Percentiles rank a stretch among this genome's conserved stretches.
Conservation (phyloP, 352 stramenopile genomes). For the Elongisporangium senticosum region DNA sequence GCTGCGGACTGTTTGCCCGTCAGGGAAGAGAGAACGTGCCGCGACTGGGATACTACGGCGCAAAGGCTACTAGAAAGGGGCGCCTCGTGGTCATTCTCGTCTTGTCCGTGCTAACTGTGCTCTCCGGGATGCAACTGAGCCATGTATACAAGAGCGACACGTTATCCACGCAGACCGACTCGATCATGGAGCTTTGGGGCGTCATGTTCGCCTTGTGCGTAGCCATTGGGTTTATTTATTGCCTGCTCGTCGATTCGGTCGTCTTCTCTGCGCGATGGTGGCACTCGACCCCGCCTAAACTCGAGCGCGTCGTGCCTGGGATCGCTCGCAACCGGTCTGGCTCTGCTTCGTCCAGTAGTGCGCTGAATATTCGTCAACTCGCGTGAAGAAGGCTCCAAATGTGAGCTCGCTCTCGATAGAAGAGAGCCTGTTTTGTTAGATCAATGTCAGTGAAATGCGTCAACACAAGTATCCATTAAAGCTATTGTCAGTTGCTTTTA, state of each 20-base stretch:
- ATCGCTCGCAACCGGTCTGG: neutral
- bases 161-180: conserved; percentile 27
- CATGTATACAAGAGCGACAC: conserved; percentile 23
- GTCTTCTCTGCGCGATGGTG: conserved; percentile 46
- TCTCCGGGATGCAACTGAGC: conserved; percentile 25
- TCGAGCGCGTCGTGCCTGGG: neutral
- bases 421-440: neutral
- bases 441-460: neutral
- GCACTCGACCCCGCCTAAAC: conserved; percentile 4
- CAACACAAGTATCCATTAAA: neutral
- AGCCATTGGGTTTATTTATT: conserved; percentile 38
- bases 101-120: conserved; percentile 25
- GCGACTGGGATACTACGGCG: conserved; percentile 23
- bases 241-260: conserved; percentile 26
- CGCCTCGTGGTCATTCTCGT: conserved; percentile 28
- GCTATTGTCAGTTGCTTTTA: too few species aligned
- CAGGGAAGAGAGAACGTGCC: conserved; percentile 23
- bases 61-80: conserved; percentile 26
- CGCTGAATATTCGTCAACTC: neutral
- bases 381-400: neutral
- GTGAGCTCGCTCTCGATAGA: neutral
- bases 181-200: conserved; percentile 36
- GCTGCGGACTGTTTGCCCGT: conserved; percentile 35
- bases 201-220: conserved; percentile 39
- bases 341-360: neutral